Base-by-base conservation (phyloP, 257 asterid genomes). In the Leptodermis oblonga region DNA sequence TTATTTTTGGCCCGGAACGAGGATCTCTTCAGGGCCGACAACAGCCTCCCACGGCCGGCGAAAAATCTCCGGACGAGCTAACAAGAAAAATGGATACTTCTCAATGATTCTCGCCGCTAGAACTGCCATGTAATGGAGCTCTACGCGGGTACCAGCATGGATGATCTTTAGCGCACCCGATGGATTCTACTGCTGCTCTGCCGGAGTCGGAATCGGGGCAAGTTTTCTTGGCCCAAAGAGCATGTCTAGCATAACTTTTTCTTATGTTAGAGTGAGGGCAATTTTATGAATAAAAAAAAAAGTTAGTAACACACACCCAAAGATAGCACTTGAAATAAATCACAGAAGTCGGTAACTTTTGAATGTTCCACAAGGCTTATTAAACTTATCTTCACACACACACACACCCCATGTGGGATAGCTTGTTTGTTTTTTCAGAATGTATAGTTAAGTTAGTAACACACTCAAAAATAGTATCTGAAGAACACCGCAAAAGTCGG, bases 91-190 rank as follows among this genome's bases (percentile, higher is more conserved):
- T 0, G 90, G 91, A 80, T 90, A 69, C 67, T 90, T 84, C 0
- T 86, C 89, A 11, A 87, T 82, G 70, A 87, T 83, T 61, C 76
- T 69, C 13, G 85, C 67, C 11, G 90, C 95, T 0, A 92, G 96
- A 25, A 83, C 63, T 5, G 92, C 96, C 96, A 87, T 90, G 89
- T 84, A 90, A 78, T 81, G 76, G 69, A 53, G 67, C 70, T 90
- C 95, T 4, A 76, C 80, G 15, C 52, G 62, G 0, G 95, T 95
- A 42, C 95, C 91, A 1, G 83, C 80, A 62, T 86, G 89, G 80
- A 86, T 69, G 79, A 90, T 87, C 78, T 80, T 87, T 73, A 90
- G 49, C 60, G 84, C 87, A 41, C 77, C 76, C 18, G 84, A 68
- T 26, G 62, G 36, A 43, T 45, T 70, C 3, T 34, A 70, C 67